These are phyloP conservation scores for Thraustochytrium sp. DNA, from an alignment of 352 stramenopile genomes.

Conservation along the genomic window DNA sequence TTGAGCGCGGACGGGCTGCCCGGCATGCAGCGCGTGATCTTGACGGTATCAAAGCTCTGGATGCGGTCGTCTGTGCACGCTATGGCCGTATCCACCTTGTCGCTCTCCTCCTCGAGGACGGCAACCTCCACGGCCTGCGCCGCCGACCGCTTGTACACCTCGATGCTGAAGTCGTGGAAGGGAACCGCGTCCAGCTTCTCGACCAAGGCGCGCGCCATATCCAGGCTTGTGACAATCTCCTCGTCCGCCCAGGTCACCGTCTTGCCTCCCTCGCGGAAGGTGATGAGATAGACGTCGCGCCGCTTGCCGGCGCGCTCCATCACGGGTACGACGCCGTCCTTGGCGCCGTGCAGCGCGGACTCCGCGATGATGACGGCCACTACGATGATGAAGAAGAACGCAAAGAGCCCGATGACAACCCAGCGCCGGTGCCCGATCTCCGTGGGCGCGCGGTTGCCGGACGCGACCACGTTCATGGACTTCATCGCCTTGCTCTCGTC, in stretches of 20 bases:
- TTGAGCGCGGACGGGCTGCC: not conserved
- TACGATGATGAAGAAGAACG: not conserved
- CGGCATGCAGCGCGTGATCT: not conserved
- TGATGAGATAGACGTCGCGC: not conserved
- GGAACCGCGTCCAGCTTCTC: not conserved
- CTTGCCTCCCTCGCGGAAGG: not conserved
- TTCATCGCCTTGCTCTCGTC: constrained; percentile 6
- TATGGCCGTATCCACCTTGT: not conserved
- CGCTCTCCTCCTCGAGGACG: constrained; percentile 1
- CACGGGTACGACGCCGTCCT: not conserved
- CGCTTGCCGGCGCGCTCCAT: not conserved
- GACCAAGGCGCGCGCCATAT: not conserved
- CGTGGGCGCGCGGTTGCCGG: not conserved
- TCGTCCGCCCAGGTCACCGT: not conserved
- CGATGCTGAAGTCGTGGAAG: constrained; percentile 24
- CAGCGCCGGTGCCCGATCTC: not conserved
- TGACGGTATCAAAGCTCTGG: not conserved
- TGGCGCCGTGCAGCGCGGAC: not conserved
- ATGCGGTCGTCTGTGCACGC: not conserved
- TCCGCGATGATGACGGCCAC: not conserved
- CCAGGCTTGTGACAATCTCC: not conserved
- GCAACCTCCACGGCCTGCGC: not conserved
- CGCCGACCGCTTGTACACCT: not conserved
- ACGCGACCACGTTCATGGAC: not conserved
- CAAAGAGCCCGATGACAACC: not conserved